phyloP scores from a whole-genome alignment of 805 yeast species.

The Cyberlindnera euphorbiiphila region DNA sequence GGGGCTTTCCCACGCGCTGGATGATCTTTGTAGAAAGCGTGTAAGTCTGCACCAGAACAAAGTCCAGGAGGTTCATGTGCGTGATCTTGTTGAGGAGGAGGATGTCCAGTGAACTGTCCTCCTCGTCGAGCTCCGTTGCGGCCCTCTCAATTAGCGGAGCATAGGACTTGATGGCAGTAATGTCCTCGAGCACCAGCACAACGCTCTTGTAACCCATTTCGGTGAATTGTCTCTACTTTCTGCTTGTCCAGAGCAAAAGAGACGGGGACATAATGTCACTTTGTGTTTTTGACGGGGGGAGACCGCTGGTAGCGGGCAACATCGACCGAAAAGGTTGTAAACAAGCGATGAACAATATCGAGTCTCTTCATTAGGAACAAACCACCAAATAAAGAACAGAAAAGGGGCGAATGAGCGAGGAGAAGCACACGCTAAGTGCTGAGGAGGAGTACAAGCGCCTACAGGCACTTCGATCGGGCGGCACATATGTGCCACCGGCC shows the following conservation, averaged over 20 bases:
- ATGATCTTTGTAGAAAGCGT: conserved; percentile 18
- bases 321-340: conserved; percentile 1
- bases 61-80: conserved; percentile 22
- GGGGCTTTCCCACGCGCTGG: conserved; percentile 7
- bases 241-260: too few species aligned
- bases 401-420: background rate
- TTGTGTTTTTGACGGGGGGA: too few species aligned
- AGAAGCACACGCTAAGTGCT: conserved; percentile 8
- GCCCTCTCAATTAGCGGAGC: conserved; percentile 21
- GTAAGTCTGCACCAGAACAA: conserved; percentile 22
- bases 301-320: background rate
- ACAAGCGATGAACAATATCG: background rate
- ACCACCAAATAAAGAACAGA: background rate
- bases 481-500: conserved; percentile 53
- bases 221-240: too few species aligned
- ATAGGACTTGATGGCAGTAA: conserved; percentile 18
- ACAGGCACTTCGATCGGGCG: conserved; percentile 37
- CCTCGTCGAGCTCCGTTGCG: conserved; percentile 10
- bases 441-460: conserved; percentile 36
- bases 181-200: conserved; percentile 21
- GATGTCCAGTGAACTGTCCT: conserved; percentile 21
- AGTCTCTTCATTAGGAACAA: background rate
- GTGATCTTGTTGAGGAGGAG: conserved; percentile 15
- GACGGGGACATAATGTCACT: too few species aligned
- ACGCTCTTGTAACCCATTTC: conserved; percentile 16